A percentile compares a stretch with the other conserved stretches of the same genome.
Evolutionary conservation across 495 filamentous ascomycete genomes (phyloP).

Genomic region (Trichoderma gamsii): DNA sequence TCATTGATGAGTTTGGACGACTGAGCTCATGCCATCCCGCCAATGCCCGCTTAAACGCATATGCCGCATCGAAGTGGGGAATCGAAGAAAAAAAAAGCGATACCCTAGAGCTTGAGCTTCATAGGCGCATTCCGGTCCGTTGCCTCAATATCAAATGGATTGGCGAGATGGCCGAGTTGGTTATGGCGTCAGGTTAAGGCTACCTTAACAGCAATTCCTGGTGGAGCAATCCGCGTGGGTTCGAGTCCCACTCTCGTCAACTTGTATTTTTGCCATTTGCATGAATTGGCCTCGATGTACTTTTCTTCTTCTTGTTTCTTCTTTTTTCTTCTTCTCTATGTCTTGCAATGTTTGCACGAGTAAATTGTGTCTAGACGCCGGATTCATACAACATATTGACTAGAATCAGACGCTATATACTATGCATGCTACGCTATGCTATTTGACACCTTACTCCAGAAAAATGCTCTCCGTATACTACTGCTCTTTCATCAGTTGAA

Average conservation of each 20-base stretch:
- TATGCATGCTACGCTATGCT: no score
- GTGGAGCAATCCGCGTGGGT: slow-evolving; percentile 38
- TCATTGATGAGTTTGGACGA: slow-evolving; percentile 1
- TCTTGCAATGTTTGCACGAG: no score
- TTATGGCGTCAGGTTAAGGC: slow-evolving; percentile 14
- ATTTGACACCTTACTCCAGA: no score
- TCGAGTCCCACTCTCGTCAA: slow-evolving; percentile 40
- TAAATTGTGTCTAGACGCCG: no score
- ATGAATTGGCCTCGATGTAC: background rate
- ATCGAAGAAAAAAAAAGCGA: background rate
- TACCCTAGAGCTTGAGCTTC: slow-evolving; percentile 3
- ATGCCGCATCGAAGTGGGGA: background rate
- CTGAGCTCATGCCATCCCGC: slow-evolving; percentile 1
- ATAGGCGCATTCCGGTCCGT: background rate
- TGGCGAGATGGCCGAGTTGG: slow-evolving; percentile 14
- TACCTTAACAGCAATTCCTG: slow-evolving; percentile 17
- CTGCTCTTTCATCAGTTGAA: no score
- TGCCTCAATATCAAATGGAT: background rate
- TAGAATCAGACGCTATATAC: no score
- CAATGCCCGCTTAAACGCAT: slow-evolving; percentile 10
- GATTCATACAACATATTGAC: no score
- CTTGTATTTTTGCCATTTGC: background rate
- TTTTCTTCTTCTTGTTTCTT: no score
- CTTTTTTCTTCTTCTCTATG: background rate
- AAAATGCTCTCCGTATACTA: no score